Base-by-base conservation (phyloP, 495 filamentous ascomycete genomes). In the Xylaria venustula region DNA sequence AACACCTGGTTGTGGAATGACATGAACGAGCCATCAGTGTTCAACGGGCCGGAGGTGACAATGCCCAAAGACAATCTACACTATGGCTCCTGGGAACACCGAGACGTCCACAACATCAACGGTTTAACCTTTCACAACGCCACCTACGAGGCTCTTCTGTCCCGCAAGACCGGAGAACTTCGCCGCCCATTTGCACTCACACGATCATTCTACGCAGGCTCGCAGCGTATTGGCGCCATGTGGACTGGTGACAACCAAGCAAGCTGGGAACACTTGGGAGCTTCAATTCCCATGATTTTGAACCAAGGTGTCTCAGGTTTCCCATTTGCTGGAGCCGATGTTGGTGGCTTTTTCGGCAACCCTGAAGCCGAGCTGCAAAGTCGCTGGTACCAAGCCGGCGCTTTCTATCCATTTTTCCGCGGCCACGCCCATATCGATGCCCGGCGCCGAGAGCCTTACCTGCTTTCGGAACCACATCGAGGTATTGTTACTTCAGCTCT, bases 21-120 rank as follows among this genome's bases (percentile, higher is more conserved):
- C 70, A 98, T 98, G 94, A 98, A 97, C 67, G 94, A 98, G 76
- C 94, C 94, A 0, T 97, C 94, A 0, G 94, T 98, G 7, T 98
- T 98, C 80, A 96, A 97, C 69, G 94, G 94, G 0, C 94, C 94
- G 0, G 94, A 98, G 72, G 96, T 90, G 11, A 93, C 93, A 30
- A 96, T 97, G 92, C 94, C 94, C 45, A 97, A 96, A 74, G 94
- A 98, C 77, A 97, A 97, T 71, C 72, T 98, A 40, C 94, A 98
- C 72, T 73, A 89, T 64, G 94, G 83, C 25, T 85, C 90, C 72
- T 98, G 94, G 94, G 94, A 98, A 73, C 94, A 98, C 69, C 88
- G 94, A 53, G 94, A 98, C 73, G 77, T 98, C 19, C 94, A 98
- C 79, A 98, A 98, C 69, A 70, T 98, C 54, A 90, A 97, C 71